A percentile compares a stretch with the other conserved stretches of the same genome.
Evolutionary conservation across 495 filamentous ascomycete genomes (phyloP).

Genomic region (Daldinia vernicosa): DNA sequence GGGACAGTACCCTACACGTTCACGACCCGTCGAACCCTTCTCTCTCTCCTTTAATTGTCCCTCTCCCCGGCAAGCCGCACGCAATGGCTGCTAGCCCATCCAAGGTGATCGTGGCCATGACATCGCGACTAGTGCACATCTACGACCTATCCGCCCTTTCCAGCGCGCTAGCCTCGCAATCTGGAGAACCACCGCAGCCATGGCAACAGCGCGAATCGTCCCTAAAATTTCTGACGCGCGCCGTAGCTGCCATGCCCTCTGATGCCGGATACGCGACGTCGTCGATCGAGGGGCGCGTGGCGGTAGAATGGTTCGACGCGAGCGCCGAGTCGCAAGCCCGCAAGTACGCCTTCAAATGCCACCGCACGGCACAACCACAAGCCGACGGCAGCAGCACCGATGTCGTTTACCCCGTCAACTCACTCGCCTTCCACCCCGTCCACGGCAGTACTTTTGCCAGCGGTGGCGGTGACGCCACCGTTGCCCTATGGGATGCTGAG

Average conservation of each 20-base stretch:
- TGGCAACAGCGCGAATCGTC: constrained; percentile 92
- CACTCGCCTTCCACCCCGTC: constrained; percentile 89
- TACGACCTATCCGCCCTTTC: constrained; percentile 83
- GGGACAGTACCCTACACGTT: constrained; percentile 90
- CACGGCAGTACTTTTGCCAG: constrained; percentile 87
- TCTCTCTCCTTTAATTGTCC: constrained; percentile 63
- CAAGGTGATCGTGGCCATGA: constrained; percentile 94
- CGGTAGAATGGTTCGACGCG: constrained; percentile 97
- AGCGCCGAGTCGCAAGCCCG: constrained; percentile 81
- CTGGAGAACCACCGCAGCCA: constrained; percentile 66
- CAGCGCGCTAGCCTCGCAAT: constrained; percentile 59
- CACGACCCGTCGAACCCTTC: constrained; percentile 65
- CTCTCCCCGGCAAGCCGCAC: constrained; percentile 84
- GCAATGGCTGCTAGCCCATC: constrained; percentile 81
- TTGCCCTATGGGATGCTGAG: constrained; percentile 94
- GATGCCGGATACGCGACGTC: constrained; percentile 89
- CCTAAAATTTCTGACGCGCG: constrained; percentile 94
- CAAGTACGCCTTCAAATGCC: constrained; percentile 99
- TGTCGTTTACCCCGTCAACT: constrained; percentile 87
- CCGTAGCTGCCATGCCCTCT: constrained; percentile 95
- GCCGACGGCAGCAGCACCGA: constrained; percentile 49
- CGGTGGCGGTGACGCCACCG: constrained; percentile 91
- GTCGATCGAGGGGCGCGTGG: constrained; percentile 91
- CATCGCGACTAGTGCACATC: constrained; percentile 87
- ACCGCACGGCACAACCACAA: constrained; percentile 67